A percentile compares a stretch with the other conserved stretches of the same genome.
Conservation (phyloP, 257 asterid genomes). For the Jacaranda copaia region DNA sequence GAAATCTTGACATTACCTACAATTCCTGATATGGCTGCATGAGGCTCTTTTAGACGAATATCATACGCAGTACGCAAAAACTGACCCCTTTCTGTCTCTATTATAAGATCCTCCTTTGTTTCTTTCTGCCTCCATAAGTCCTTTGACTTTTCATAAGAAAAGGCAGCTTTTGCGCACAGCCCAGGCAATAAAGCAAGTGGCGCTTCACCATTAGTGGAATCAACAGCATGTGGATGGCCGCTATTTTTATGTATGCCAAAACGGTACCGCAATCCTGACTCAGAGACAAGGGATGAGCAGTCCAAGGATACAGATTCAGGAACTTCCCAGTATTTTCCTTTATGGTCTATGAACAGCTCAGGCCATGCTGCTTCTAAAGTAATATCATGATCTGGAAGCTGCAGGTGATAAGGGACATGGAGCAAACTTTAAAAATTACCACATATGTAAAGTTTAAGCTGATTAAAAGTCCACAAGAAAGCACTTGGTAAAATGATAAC, state of each 20-base stretch:
- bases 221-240: slow-evolving; percentile 52
- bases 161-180: slow-evolving; percentile 63
- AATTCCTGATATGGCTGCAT: slow-evolving; percentile 69
- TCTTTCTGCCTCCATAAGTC: slow-evolving; percentile 65
- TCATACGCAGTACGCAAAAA: slow-evolving; percentile 55
- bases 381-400: slow-evolving; percentile 68
- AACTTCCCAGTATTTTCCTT: slow-evolving; percentile 72
- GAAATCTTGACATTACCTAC: slow-evolving; percentile 50
- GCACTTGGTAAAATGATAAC: not conserved
- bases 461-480: slow-evolving; percentile 15
- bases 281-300: slow-evolving; percentile 62
- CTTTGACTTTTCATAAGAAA: slow-evolving; percentile 60
- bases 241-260: slow-evolving; percentile 63
- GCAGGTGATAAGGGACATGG: slow-evolving; percentile 29
- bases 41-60: slow-evolving; percentile 65
- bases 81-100: slow-evolving; percentile 42
- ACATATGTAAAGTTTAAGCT: not conserved
- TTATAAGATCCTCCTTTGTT: slow-evolving; percentile 45
- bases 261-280: slow-evolving; percentile 63
- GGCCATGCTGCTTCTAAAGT: slow-evolving; percentile 77
- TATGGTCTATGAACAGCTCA: slow-evolving; percentile 61
- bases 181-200: slow-evolving; percentile 64
- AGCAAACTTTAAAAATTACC: not conserved
- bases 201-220: slow-evolving; percentile 41
- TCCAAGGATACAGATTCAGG: slow-evolving; percentile 68